These are phyloP conservation scores for Scytalidium lignicola DNA, from an alignment of 2,329 filamentous ascomycete species.

Conservation along the genomic window DNA sequence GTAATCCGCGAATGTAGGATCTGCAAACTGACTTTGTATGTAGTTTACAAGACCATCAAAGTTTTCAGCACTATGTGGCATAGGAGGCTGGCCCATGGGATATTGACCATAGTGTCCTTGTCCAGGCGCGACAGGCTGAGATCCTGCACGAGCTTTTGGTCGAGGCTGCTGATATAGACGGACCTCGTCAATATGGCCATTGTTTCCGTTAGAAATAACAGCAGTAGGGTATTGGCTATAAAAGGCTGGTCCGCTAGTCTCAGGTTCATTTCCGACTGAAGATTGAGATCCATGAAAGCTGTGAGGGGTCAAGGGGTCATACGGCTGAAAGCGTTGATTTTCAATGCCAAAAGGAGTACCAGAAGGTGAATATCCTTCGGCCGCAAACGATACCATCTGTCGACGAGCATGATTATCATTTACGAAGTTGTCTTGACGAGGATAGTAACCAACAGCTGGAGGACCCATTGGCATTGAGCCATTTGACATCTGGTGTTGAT, in stretches of 20 bases:
- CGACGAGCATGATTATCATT: constrained; percentile 20
- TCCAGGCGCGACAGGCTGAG: constrained; percentile 12
- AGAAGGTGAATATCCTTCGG: constrained; percentile 30
- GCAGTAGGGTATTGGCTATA: constrained; percentile 35
- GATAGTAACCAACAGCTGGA: constrained; percentile 18
- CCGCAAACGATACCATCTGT: constrained; percentile 24
- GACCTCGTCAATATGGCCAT: constrained; percentile 25
- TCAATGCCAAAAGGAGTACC: constrained; percentile 21
- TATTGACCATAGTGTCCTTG: constrained; percentile 10
- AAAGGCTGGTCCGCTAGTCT: constrained; percentile 19
- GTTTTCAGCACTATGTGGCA: constrained; percentile 19
- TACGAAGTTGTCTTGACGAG: constrained; percentile 17
- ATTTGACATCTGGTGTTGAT: constrained; percentile 20
- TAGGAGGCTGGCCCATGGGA: constrained; percentile 15
- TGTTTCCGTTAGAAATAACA: constrained; percentile 36
- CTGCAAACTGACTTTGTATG: constrained; percentile 34
- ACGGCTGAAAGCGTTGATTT: constrained; percentile 21
- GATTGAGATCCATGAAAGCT: constrained; percentile 59
- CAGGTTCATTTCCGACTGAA: constrained; percentile 43
- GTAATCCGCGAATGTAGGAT: constrained; percentile 39
- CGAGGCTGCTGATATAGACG: constrained; percentile 20
- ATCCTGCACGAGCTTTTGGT: constrained; percentile 13
- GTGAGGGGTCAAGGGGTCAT: constrained; percentile 52
- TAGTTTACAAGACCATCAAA: constrained; percentile 35
- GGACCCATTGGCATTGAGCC: constrained; percentile 23